Evolutionary conservation across 2,329 filamentous ascomycete species (phyloP).

Genomic region (Fusarium graminum): DNA sequence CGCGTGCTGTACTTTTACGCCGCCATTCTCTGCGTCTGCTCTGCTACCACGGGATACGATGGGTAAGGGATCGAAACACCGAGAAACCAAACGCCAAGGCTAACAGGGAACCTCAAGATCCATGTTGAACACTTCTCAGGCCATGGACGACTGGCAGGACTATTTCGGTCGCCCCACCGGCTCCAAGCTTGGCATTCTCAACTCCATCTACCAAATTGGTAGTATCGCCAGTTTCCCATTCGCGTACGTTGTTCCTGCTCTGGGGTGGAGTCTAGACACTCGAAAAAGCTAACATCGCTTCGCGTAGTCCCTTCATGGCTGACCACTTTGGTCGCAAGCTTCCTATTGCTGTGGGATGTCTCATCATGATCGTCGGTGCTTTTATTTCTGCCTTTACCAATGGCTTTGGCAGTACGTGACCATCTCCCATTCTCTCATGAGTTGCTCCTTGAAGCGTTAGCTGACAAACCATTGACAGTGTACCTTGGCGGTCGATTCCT

Average conservation of each 20-base stretch:
- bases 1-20: constrained; percentile 64
- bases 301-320: constrained; percentile 52
- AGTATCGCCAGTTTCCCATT: constrained; percentile 31
- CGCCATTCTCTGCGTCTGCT: constrained; percentile 67
- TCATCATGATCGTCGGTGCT: constrained; percentile 61
- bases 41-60: constrained; percentile 73
- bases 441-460: not conserved
- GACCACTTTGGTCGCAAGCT: constrained; percentile 59
- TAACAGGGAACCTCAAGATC: constrained; percentile 1
- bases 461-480: constrained; percentile 45
- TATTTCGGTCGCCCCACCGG: constrained; percentile 59
- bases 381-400: constrained; percentile 58
- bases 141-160: constrained; percentile 65
- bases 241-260: constrained; percentile 3
- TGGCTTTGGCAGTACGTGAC: constrained; percentile 57
- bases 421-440: not conserved
- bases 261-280: not conserved
- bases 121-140: constrained; percentile 70
- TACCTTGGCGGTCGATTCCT: constrained; percentile 57
- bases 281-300: not conserved
- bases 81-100: not conserved
- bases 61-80: constrained; percentile 50
- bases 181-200: constrained; percentile 61
- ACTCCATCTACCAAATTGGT: constrained; percentile 66
- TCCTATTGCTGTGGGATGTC: constrained; percentile 59